Base-by-base conservation (phyloP, 441 rosid genomes). In the Dalechampia spathulata region DNA sequence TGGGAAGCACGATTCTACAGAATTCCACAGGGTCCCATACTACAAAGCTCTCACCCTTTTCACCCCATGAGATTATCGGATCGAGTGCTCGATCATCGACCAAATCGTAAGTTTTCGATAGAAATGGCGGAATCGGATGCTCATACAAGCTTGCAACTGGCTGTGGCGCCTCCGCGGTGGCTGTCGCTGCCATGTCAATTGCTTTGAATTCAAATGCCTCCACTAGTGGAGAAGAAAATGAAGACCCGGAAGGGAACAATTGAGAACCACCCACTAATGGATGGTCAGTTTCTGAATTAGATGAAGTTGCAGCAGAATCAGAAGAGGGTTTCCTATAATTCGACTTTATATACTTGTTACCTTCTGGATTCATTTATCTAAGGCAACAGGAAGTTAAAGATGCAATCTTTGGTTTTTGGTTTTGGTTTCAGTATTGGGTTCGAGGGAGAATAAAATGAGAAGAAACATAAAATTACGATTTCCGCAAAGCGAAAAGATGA, bases 21-120 rank as follows among this genome's bases (percentile, higher is more conserved):
- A 85, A 89, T 34, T 87, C 98, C n/a, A 85, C 87, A 4, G 95
- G 95, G 13, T 84, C 72, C 98, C 98, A 86, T 11, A 91, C 96
- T 51, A 91, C 83, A 67, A 91, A 91, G 17, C 83, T 79, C 12
- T 87, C 72, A 20, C 98, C 98, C 27, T 72, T 76, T 4, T 74
- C 71, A 42, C 79, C 82, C 98, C 98, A 91, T 0, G 96, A 80
- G 11, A 91, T 82, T 57, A 91, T 52, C n/a, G 82, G 87, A 43
- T 91, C 93, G 19, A 83, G 63, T 20, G 71, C 26, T 27, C 76
- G 75, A 71, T 91, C 95, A 45, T 86, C 86, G 12, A 85, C 98
- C 9, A 91, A 79, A 57, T 86, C 91, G 60, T 75, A 91, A 8
- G 96, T 91, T 70, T 87, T 91, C 0, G 82, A 80, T 4, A 91